Conservation (phyloP, 1,284 basidiomycete species). For the Malassezia japonica region DNA sequence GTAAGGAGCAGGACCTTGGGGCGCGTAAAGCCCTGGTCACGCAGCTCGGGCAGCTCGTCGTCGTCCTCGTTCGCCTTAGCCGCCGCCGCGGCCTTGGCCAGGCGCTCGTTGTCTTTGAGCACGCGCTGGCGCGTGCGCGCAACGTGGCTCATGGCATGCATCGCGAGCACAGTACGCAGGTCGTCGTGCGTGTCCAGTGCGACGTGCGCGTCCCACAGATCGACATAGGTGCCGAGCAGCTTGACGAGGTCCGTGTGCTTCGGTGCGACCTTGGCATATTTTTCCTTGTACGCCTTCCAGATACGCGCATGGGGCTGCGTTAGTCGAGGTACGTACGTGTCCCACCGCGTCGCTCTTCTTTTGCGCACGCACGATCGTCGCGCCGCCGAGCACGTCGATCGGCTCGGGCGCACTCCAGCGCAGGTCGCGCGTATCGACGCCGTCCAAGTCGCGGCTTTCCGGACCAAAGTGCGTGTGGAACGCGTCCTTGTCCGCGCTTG, state of each 20-base stretch:
- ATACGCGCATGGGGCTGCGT: conserved; percentile 11
- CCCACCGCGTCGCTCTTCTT: not conserved
- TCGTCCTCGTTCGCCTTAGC: conserved; percentile 17
- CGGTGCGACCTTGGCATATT: conserved; percentile 2
- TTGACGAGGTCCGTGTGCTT: conserved; percentile 25
- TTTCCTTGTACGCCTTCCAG: conserved; percentile 5
- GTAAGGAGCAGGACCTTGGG: conserved; percentile 84
- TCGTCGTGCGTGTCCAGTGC: conserved; percentile 19
- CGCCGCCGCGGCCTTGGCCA: conserved; percentile 53
- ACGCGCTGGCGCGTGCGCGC: conserved; percentile 76
- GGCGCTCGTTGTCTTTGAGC: conserved; percentile 86
- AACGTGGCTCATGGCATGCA: conserved; percentile 41
- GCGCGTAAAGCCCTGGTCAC: conserved; percentile 95
- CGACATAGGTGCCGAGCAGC: conserved; percentile 27
- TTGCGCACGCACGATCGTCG: not conserved
- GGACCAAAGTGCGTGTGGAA: conserved; percentile 26
- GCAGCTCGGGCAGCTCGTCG: conserved; percentile 25
- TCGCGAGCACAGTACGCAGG: conserved; percentile 23
- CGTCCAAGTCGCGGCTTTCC: conserved; percentile 7
- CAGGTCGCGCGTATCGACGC: conserved; percentile 14
- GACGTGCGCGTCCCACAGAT: conserved; percentile 31
- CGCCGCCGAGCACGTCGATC: conserved; percentile 17
- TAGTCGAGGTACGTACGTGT: not conserved
- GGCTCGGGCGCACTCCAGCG: conserved; percentile 18
- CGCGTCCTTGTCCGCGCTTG: conserved; percentile 17